These are phyloP conservation scores for Naegleria fowleri DNA, from an alignment of 208 protist genomes.

Conservation along the genomic window DNA sequence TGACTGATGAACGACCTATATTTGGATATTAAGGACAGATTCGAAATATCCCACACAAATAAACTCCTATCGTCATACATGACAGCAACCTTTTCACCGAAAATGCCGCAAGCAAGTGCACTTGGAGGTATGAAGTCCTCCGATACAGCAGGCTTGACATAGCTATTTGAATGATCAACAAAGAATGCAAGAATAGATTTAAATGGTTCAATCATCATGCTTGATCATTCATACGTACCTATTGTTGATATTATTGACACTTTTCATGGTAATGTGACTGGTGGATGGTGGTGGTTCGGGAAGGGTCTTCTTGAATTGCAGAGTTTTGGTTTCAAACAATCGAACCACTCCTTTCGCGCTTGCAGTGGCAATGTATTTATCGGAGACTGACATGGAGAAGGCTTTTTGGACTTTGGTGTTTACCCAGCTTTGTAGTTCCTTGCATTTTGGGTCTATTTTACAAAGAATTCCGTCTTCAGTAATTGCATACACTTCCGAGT, in stretches of 20 bases:
- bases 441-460: not conserved
- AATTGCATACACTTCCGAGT: not conserved
- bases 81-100: conserved; percentile 20
- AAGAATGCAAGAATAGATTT: too few species aligned
- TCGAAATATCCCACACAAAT: conserved; percentile 38
- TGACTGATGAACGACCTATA: conserved; percentile 31
- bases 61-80: conserved; percentile 38
- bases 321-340: conserved; percentile 35
- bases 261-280: not conserved
- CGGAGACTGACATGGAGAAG: not conserved
- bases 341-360: conserved; percentile 35
- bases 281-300: conserved; percentile 35
- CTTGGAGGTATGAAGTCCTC: not conserved
- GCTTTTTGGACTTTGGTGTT: conserved; percentile 17
- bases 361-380: conserved; percentile 30
- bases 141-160: not conserved
- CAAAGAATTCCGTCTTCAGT: conserved; percentile 3
- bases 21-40: conserved; percentile 30
- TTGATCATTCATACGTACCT: too few species aligned
- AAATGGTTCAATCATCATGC: too few species aligned
- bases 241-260: not conserved
- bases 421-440: conserved; percentile 41
- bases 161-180: too few species aligned
- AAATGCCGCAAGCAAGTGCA: not conserved
- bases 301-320: conserved; percentile 38